A percentile compares a stretch with the other conserved stretches of the same genome.
phyloP scores from a whole-genome alignment of 371 early-diverging fungal species.

The Mortierella sp. region DNA sequence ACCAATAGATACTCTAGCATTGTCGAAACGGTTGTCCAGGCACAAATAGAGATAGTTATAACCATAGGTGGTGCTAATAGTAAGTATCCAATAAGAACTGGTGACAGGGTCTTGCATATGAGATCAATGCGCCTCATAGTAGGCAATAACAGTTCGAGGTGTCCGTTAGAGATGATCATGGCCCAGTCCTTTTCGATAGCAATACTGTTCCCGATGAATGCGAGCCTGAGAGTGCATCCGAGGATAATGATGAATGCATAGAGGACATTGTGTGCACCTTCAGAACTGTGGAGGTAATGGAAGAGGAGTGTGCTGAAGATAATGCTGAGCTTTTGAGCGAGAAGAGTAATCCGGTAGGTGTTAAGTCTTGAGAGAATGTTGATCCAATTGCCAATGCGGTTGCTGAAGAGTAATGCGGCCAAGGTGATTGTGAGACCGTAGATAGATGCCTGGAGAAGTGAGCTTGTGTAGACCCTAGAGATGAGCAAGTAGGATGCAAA shows the following conservation, averaged over 20 bases:
- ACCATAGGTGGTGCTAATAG: slow-evolving; percentile 8
- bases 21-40: slow-evolving; percentile 32
- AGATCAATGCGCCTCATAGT: slow-evolving; percentile 50
- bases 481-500: slow-evolving; percentile 38
- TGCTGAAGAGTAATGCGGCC: slow-evolving; percentile 20
- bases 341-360: slow-evolving; percentile 31
- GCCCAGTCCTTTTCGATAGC: slow-evolving; percentile 50
- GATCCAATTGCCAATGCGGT: slow-evolving; percentile 47
- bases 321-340: slow-evolving; percentile 32
- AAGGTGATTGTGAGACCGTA: slow-evolving; percentile 40
- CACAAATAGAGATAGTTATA: slow-evolving; percentile 17
- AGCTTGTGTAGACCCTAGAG: slow-evolving; percentile 29
- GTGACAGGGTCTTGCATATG: slow-evolving; percentile 42
- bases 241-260: slow-evolving; percentile 32
- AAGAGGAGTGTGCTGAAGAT: slow-evolving; percentile 27
- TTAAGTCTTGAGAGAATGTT: slow-evolving; percentile 39
- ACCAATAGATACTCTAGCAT: slow-evolving; percentile 25
- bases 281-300: slow-evolving; percentile 12
- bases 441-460: slow-evolving; percentile 26
- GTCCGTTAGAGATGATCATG: slow-evolving; percentile 35
- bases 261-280: neutral
- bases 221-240: slow-evolving; percentile 33
- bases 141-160: slow-evolving; percentile 33
- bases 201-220: slow-evolving; percentile 44
- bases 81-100: slow-evolving; percentile 27